Base-by-base conservation (phyloP, 768 basidiomycete species). In the Phaffia australis region DNA sequence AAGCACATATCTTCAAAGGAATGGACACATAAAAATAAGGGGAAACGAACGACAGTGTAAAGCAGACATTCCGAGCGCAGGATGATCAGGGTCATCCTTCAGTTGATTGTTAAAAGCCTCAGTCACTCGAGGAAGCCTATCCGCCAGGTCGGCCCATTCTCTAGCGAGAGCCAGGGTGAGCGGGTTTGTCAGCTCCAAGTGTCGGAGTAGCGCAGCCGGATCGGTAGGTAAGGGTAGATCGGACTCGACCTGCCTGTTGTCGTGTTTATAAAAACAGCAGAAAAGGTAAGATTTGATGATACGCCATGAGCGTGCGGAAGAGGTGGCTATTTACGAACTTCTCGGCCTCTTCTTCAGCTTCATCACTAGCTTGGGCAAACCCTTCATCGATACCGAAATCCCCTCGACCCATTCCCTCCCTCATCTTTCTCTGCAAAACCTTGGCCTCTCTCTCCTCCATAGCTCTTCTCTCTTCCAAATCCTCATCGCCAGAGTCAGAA, bases 361-460 rank as follows among this genome's bases (percentile, higher is more conserved):
- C 47, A 50, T 4, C 52, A 21, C 29, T 4, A 42, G 15, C 60
- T 18, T 49, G 7, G 27, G 23, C 29, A 63, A 16, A 46, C 80
- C 82, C 52, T 42, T 42, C 35, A 42, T 67, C 65, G n/a, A 97
- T 78, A 15, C 92, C 92, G 73, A 89, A 95, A 75, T 97, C 92
- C 19, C 82, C 84, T 54, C 89, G 87, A 11, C 71, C 77, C 80
- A 94, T 81, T 15, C 76, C 81, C 70, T 88, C 86, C 42, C 86
- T 81, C 27, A 82, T 79, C 77, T 88, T 91, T 48, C 78, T 75
- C 75, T 94, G 93, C 55, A 94, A 76, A 65, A 89, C 80, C 71
- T 77, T 84, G 8, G 87, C 88, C 75, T 97, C 92, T 73, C 87
- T 84, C 74, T 89, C 89, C 73, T 97, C 91, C 59, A 94, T 77